Base-by-base conservation (phyloP, 225 moss, liverwort and hornwort species). In the Climacium dendroides region DNA sequence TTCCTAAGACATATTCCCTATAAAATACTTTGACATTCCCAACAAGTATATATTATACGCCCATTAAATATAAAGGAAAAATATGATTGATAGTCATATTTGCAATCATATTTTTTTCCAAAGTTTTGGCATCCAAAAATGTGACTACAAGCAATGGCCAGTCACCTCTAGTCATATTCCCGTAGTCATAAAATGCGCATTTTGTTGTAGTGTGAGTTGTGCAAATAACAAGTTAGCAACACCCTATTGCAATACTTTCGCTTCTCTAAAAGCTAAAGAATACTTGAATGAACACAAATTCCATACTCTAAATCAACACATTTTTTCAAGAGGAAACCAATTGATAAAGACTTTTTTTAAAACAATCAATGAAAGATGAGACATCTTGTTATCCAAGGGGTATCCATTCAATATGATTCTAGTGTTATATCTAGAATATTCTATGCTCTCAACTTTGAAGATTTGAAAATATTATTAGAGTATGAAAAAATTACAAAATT, bases 171-270 rank as follows among this genome's bases (percentile, higher is more conserved):
- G n/a, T n/a, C n/a, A n/a, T n/a, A n/a, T n/a, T n/a, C n/a, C n/a
- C n/a, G n/a, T n/a, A n/a, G n/a, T n/a, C n/a, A n/a, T n/a, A n/a
- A n/a, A n/a, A n/a, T n/a, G n/a, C n/a, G n/a, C n/a, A n/a, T n/a
- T n/a, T n/a, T n/a, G n/a, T n/a, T n/a, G n/a, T n/a, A n/a, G n/a
- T n/a, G 7, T 30, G 11, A 47, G 0, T 30, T 73, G 19, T 47
- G 0, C 1, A 73, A 0, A 73, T 19, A 30, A 47, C 11, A 30
- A 30, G 1, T 17, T 73, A 18, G 2, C 6, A 47, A 47, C 2
- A 15, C 11, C 18, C 18, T 48, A 8, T 34, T 50, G 3, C 0
- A 1, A 52, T 0, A 13, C 3, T 34, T 20, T 34, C 0, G 4
- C 1, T 74, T 74, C 8, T 22, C 12, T 1, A 32, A 5, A 4